Base-by-base conservation (phyloP, 2,329 filamentous ascomycete genomes). In the Pyricularia grisea region DNA sequence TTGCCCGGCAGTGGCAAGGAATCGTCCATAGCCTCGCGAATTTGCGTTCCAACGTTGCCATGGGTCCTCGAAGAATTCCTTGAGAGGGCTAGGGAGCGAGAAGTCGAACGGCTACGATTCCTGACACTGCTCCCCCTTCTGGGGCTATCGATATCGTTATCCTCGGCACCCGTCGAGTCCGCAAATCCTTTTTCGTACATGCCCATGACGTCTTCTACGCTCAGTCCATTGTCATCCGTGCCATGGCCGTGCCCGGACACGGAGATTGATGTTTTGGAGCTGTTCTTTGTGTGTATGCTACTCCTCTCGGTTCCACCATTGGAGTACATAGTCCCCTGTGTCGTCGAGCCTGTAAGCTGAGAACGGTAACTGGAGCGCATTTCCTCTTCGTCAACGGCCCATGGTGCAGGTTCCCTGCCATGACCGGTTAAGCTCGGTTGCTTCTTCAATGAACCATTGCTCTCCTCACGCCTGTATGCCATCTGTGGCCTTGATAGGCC, bases 251-350 rank as follows among this genome's bases (percentile, higher is more conserved):
- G 55, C 28, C 67, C 67, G 6, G 31, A 25, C 31, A 55, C n/a
- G 71, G 82, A 95, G 60, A 75, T 72, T 6, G 76, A 77, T 80
- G 80, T 90, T 68, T 89, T 84, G 1, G 91, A 93, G 81, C 91
- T 96, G 70, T 88, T 87, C 73, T 92, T 93, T 3, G 93, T 95
- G 72, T 90, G 78, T 67, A 95, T 84, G 75, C 93, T 97, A 77
- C 92, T 96, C 71, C 92, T 86, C 75, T 94, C 92, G 1, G 92
- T 96, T n/a, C 89, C 88, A 5, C 78, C 63, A 6, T 73, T 71
- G 1, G 77, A 76, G 50, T 76, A 78, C 12, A 76, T 73, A 2
- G 84, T 86, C 28, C 90, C 93, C 36, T 84, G 84, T 30, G 81
- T 80, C 5, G 85, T 85, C 3, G 85, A 87, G 50, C 81, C 77